Evolutionary conservation across 192 early-diverging fungal genomes (phyloP).

Genomic region (Gaertneriomyces semiglobifer): DNA sequence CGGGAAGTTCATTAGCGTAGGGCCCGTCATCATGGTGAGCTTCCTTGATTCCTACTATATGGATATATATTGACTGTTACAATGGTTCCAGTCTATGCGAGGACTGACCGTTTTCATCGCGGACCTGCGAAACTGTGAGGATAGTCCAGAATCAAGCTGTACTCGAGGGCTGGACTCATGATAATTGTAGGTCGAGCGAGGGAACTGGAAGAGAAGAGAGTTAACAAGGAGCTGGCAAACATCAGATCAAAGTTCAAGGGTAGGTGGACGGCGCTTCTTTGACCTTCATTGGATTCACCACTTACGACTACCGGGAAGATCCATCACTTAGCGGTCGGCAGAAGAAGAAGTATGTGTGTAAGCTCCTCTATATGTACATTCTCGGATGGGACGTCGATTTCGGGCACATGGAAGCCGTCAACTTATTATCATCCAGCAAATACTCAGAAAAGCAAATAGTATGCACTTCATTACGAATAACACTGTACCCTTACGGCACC

Average conservation of each 20-base stretch:
- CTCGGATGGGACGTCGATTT: conserved; percentile 98
- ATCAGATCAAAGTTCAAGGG: conserved; percentile 98
- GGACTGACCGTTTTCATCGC: conserved; percentile 95
- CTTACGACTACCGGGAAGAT: conserved; percentile 51
- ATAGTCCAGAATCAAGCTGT: neutral
- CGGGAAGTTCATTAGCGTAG: no score
- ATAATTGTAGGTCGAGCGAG: conserved; percentile 77
- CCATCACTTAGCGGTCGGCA: conserved; percentile 92
- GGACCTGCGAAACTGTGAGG: conserved; percentile 96
- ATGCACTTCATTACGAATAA: conserved; percentile 12
- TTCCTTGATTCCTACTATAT: no score
- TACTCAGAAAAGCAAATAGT: conserved; percentile 99
- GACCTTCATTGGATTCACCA: neutral
- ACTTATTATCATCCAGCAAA: conserved; percentile 81
- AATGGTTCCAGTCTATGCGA: conserved; percentile 62
- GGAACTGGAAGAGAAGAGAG: conserved; percentile 96
- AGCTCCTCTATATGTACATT: conserved; percentile 99
- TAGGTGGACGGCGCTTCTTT: conserved; percentile 30
- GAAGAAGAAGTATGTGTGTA: conserved; percentile 99
- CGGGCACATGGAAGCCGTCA: conserved; percentile 95
- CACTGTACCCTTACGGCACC: neutral
- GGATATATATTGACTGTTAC: no score
- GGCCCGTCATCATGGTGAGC: no score
- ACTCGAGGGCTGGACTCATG: neutral
- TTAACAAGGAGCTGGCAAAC: conserved; percentile 99